phyloP scores from a whole-genome alignment of 805 yeast species.

The Saccharomycopsis fodiens region DNA sequence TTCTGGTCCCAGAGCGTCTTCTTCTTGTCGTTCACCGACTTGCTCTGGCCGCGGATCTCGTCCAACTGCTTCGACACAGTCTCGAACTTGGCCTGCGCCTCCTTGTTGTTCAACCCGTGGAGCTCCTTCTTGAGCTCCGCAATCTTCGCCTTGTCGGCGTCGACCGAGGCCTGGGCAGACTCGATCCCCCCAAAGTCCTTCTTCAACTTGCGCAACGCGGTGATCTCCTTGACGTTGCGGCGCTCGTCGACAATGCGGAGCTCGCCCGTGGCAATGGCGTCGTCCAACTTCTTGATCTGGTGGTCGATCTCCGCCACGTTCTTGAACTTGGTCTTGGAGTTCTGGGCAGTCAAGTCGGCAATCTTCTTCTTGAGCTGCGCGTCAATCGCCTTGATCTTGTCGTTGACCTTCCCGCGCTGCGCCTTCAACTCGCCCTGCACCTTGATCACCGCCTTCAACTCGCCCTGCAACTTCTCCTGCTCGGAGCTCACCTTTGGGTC shows the following conservation, averaged over 20 bases:
- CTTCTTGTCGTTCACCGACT: conserved; percentile 59
- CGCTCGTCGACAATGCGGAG: conserved; percentile 89
- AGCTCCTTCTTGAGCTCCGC: conserved; percentile 65
- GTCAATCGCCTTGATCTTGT: conserved; percentile 68
- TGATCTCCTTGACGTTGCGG: conserved; percentile 75
- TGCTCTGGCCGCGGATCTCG: conserved; percentile 51
- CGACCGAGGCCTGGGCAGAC: conserved; percentile 70
- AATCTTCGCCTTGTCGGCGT: conserved; percentile 68
- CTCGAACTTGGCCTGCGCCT: conserved; percentile 62
- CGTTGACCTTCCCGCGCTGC: conserved; percentile 40
- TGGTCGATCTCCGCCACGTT: conserved; percentile 60
- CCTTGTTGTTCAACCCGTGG: conserved; percentile 47
- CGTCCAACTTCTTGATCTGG: conserved; percentile 60
- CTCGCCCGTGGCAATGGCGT: conserved; percentile 65
- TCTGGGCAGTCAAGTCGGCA: conserved; percentile 62
- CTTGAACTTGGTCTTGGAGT: conserved; percentile 61
- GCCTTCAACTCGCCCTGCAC: conserved; percentile 41
- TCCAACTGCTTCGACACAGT: conserved; percentile 62
- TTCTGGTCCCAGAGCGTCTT: conserved; percentile 57
- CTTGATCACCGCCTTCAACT: conserved; percentile 38
- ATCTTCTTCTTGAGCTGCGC: conserved; percentile 64
- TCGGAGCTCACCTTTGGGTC: conserved; percentile 41
- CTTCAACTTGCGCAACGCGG: conserved; percentile 70
- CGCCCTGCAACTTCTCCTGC: conserved; percentile 46
- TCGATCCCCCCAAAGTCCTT: conserved; percentile 71